Base-by-base conservation (phyloP, 805 yeast species). In the Blastobotrys robertii region DNA sequence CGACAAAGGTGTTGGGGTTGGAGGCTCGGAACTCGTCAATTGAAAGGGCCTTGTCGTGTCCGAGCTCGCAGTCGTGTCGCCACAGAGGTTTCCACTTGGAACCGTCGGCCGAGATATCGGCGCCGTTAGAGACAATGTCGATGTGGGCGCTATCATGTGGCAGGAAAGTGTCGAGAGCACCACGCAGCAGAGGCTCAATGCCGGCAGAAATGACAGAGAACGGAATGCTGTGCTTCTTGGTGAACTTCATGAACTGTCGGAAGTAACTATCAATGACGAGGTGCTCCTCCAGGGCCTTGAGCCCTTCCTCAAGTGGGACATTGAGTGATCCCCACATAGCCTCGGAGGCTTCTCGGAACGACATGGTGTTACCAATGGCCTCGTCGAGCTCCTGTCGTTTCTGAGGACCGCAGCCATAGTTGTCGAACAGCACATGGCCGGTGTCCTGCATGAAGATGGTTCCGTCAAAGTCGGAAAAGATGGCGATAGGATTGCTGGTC, bases 121-220 rank as follows among this genome's bases (percentile, higher is more conserved):
- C 72, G 42, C 63, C 66, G 50, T 67, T 67, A 34, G 70, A 61
- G 28, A 67, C 63, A 47, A 67, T 64, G 43, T 57, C 59, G 51
- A 67, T 65, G 38, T 64, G 56, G 25, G 55, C 48, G 15, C 68
- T 52, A 35, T 50, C 50, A 37, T 65, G 67, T 38, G 47, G 49
- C 38, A 67, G 53, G 45, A 65, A 66, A 46, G 55, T 58, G 43
- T 66, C 66, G 42, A 67, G 56, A 6, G 68, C 71, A 11, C 64
- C 63, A 13, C 69, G 54, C 46, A 67, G 57, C 40, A 67, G 55
- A 10, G 72, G 72, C 52, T 59, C 55, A 50, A 67, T 52, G 12
- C 72, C 72, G 14, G 72, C 72, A 5, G 69, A 63, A 43, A 67
- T 66, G 30, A 67, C 70, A 32, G 66, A 59, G 54, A 67, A 67